Percentiles rank a stretch among this genome's conserved stretches.
These are phyloP conservation scores for Urtica urens DNA, from an alignment of 306 rosid genomes.

Conservation along the genomic window DNA sequence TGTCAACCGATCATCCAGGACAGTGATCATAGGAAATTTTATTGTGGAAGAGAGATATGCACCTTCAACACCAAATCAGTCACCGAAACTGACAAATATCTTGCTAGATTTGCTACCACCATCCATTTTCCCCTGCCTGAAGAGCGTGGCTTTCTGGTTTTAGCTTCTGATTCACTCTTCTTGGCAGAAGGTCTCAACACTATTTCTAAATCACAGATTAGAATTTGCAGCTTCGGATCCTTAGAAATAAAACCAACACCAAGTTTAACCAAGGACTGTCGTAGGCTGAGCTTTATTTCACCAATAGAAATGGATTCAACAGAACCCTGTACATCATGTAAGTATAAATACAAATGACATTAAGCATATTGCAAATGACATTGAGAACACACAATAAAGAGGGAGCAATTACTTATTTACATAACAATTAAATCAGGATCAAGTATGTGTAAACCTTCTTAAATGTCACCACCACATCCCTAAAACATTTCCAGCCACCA, in stretches of 20 bases:
- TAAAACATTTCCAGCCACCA: conserved; percentile 90
- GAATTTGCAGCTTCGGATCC: conserved; percentile 86
- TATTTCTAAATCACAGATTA: conserved; percentile 87
- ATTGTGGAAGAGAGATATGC: conserved; percentile 12
- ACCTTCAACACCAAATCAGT: conserved; percentile 91
- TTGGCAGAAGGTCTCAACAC: conserved; percentile 74
- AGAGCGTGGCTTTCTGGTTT: conserved; percentile 53
- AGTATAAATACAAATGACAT: conserved; percentile 17
- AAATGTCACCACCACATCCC: conserved; percentile 82
- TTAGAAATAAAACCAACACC: conserved; percentile 84
- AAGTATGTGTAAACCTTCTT: conserved; percentile 53
- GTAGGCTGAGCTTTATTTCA: conserved; percentile 86
- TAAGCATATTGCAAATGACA: background rate
- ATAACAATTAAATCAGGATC: conserved; percentile 5
- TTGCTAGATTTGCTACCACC: conserved; percentile 75
- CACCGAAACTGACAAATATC: conserved; percentile 83
- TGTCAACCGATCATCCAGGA: too few species aligned
- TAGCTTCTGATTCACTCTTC: conserved; percentile 41
- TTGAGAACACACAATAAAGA: conserved; percentile 1
- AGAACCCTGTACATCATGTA: conserved; percentile 57
- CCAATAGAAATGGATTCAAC: conserved; percentile 87
- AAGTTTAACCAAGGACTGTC: conserved; percentile 78
- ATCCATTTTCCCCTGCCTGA: conserved; percentile 94
- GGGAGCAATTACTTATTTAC: conserved; percentile 9
- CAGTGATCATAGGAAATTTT: too few species aligned